Base-by-base conservation (phyloP, 345 rosid species). In the Draba incana region DNA sequence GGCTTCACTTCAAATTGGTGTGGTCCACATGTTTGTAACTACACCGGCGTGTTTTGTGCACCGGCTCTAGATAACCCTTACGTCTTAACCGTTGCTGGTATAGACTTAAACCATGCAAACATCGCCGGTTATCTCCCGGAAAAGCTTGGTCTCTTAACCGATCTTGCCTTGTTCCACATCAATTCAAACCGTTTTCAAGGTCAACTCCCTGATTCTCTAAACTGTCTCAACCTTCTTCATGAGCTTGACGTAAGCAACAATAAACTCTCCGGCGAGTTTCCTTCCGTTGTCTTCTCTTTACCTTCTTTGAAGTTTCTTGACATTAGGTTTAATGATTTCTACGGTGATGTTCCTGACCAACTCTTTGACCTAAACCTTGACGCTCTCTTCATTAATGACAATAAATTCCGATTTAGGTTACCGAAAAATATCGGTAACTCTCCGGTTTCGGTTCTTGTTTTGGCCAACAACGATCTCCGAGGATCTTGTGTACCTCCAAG, bases 211-310 rank as follows among this genome's bases (percentile, higher is more conserved):
- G 49, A 62, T 13, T 52, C 84, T 57, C 77, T 92, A 35, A 59
- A 61, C 13, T 4, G 78, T 14, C 85, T 90, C 65, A 59, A 23
- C n/a, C 72, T 81, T 51, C 92, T 90, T 13, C 69, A 55, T 6
- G 98, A 92, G 69, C 84, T 92, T 28, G 98, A 92, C 62, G 68
- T 88, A 8, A 88, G 98, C 72, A 90, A 86, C 80, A 92, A 92
- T 70, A 77, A 72, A 54, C 82, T 92, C 47, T 59, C 63, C 31
- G 97, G 96, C 2, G 51, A 69, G 69, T 90, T 92, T 62, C 97
- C 98, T 27, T 57, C 66, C 0, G 88, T 86, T 15, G 46, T 92
- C 62, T 81, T 90, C 28, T 52, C 59, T 39, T 69, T 90, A 11
- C 89, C 91, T 37, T 84, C 93, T 0, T 81, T 92, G 53, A 92